Percentiles rank a stretch among this genome's conserved stretches.
phyloP scores from a whole-genome alignment of 257 asterid genomes.

The Solanum sejunctum region DNA sequence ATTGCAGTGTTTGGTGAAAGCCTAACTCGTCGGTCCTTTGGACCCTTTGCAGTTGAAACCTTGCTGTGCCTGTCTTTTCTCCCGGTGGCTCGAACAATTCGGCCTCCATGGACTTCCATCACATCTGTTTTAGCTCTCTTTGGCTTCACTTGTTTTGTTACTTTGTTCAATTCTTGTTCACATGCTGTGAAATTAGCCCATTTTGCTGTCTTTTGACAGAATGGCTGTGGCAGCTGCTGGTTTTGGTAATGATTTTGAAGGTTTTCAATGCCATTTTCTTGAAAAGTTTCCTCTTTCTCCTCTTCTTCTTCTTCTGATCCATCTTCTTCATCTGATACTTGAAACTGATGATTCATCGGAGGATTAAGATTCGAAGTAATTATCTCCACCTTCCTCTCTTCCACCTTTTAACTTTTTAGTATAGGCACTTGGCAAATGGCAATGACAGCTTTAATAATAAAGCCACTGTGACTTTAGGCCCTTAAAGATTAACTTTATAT shows the following conservation, averaged over 20 bases:
- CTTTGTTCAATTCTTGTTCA: not conserved
- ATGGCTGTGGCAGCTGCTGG: not conserved
- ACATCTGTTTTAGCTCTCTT: conserved; percentile 23
- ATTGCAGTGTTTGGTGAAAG: conserved; percentile 97
- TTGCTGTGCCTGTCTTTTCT: conserved; percentile 97
- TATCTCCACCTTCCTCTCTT: not conserved
- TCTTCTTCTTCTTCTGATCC: not conserved
- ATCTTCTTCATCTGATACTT: not conserved
- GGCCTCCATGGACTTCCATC: conserved; percentile 90
- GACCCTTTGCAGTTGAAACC: conserved; percentile 96
- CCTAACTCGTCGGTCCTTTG: conserved; percentile 91
- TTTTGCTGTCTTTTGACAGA: not conserved
- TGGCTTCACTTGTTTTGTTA: not conserved
- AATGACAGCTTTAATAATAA: not conserved
- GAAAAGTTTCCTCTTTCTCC: not conserved
- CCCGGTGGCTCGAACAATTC: conserved; percentile 86
- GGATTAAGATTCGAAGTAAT: not conserved
- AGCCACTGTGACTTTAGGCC: not conserved
- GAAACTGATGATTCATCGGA: not conserved
- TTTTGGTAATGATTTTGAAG: not conserved
- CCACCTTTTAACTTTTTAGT: not conserved
- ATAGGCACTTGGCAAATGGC: not conserved
- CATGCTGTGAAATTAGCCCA: not conserved
- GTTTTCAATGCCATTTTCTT: not conserved
- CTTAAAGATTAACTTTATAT: not conserved